phyloP scores from a whole-genome alignment of 345 rosid genomes.

The Euphorbia pulcherrima region DNA sequence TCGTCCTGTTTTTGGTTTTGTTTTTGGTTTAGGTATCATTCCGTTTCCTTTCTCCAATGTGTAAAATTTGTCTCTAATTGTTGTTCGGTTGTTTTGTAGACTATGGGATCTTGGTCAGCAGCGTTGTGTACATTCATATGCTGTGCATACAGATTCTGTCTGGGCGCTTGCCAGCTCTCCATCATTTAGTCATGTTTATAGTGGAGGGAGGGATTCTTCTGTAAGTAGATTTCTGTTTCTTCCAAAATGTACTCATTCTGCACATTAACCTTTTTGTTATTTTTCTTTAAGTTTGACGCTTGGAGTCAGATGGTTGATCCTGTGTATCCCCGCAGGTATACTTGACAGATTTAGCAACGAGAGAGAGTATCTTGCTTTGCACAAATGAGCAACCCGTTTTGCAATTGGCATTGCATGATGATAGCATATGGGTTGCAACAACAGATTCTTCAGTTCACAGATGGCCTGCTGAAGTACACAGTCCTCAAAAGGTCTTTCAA shows the following conservation, averaged over 20 bases:
- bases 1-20: not conserved
- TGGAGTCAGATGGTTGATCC: conserved; percentile 17
- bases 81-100: conserved; percentile 40
- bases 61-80: conserved; percentile 23
- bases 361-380: conserved; percentile 95
- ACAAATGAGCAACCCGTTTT: conserved; percentile 80
- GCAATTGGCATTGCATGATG: conserved; percentile 86
- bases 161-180: conserved; percentile 99
- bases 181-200: conserved; percentile 89
- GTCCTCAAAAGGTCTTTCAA: conserved; percentile 79
- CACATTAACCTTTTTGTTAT: conserved; percentile 9
- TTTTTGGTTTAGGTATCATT: not conserved
- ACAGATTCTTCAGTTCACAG: conserved; percentile 83
- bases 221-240: conserved; percentile 47
- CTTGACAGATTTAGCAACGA: conserved; percentile 90
- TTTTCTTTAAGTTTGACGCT: not conserved
- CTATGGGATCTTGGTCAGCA: conserved; percentile 99
- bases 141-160: conserved; percentile 99
- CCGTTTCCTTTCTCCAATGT: not conserved
- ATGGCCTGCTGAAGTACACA: conserved; percentile 90
- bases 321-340: conserved; percentile 56
- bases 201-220: conserved; percentile 98
- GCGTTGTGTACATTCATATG: conserved; percentile 96
- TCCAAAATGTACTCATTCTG: not conserved
- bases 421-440: conserved; percentile 89